Evolutionary conservation across 1,284 basidiomycete species (phyloP).

Genomic region (Fomes fomentarius): DNA sequence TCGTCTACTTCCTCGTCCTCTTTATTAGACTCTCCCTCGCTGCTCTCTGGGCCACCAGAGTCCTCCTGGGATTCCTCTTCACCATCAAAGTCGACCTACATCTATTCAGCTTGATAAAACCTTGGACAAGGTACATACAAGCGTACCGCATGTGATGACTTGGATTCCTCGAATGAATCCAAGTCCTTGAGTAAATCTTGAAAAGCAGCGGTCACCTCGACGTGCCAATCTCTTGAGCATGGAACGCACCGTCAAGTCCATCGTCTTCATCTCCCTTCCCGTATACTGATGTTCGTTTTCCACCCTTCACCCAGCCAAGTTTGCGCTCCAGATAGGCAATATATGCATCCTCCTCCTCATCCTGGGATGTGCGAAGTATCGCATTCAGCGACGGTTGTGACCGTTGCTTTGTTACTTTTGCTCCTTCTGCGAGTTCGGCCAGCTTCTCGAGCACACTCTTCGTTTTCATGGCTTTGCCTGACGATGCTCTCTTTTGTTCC

Average conservation of each 20-base stretch:
- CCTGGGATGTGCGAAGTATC: constrained; percentile 22
- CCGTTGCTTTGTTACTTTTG: constrained; percentile 9
- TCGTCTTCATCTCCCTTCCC: constrained; percentile 33
- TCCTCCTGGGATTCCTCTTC: constrained; percentile 11
- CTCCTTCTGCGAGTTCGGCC: constrained; percentile 20
- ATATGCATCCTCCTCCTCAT: constrained; percentile 36
- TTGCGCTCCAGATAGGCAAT: constrained; percentile 36
- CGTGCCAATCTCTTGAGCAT: neutral
- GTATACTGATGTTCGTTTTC: constrained; percentile 29
- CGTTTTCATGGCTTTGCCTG: constrained; percentile 17
- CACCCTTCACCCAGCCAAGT: constrained; percentile 33
- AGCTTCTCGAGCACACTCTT: constrained; percentile 39
- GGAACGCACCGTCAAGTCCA: constrained; percentile 31
- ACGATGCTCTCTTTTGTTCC: neutral
- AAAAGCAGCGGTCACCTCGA: neutral
- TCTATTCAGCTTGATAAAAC: too few species aligned
- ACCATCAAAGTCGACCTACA: too few species aligned
- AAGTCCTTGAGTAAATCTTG: constrained; percentile 33
- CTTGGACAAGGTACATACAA: neutral
- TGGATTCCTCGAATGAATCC: constrained; percentile 27
- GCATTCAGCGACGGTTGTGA: constrained; percentile 5
- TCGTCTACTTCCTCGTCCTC: constrained; percentile 13
- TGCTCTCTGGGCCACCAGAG: neutral
- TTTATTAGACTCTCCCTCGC: neutral
- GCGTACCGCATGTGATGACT: constrained; percentile 13